Evolutionary conservation across 495 filamentous ascomycete genomes (phyloP).

Genomic region (Sporormia fimetaria): DNA sequence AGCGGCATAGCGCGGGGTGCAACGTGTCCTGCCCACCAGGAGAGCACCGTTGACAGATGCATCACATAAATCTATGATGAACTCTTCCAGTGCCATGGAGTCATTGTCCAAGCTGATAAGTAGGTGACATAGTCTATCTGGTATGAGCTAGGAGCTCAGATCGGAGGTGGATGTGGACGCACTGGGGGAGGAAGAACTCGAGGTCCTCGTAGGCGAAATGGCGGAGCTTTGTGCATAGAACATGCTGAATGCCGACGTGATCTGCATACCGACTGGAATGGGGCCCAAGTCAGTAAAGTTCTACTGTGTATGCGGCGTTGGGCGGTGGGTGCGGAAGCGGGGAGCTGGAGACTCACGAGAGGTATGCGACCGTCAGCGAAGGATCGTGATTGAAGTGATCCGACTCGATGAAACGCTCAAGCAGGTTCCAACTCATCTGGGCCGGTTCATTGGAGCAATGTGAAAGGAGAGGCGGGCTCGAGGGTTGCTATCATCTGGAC

Average conservation of each 20-base stretch:
- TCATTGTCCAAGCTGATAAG: slow-evolving; percentile 70
- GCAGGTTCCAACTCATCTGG: slow-evolving; percentile 46
- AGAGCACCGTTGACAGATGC: slow-evolving; percentile 67
- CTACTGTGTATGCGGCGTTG: slow-evolving; percentile 9
- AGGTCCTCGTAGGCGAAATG: slow-evolving; percentile 73
- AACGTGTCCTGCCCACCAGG: slow-evolving; percentile 42
- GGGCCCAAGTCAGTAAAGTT: slow-evolving; percentile 5
- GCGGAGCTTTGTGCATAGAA: slow-evolving; percentile 66
- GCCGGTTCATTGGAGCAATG: slow-evolving; percentile 24
- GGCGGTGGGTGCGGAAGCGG: slow-evolving; percentile 9
- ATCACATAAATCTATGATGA: slow-evolving; percentile 66
- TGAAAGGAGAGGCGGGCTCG: slow-evolving; percentile 3
- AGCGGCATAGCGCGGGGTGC: slow-evolving; percentile 4
- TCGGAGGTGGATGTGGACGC: slow-evolving; percentile 4
- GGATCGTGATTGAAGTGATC: slow-evolving; percentile 75
- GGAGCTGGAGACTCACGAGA: slow-evolving; percentile 47
- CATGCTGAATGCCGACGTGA: slow-evolving; percentile 70
- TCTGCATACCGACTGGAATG: slow-evolving; percentile 59
- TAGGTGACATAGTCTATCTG: slow-evolving; percentile 54
- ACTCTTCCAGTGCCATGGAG: slow-evolving; percentile 73
- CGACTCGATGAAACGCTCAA: slow-evolving; percentile 67
- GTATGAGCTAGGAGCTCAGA: slow-evolving; percentile 11
- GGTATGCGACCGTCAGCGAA: slow-evolving; percentile 66
- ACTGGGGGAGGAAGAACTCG: slow-evolving; percentile 69
- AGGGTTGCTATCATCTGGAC: too few species aligned